A percentile compares a stretch with the other conserved stretches of the same genome.
Evolutionary conservation across 352 stramenopile genomes (phyloP).

Genomic region (Globisporangium paddicum): DNA sequence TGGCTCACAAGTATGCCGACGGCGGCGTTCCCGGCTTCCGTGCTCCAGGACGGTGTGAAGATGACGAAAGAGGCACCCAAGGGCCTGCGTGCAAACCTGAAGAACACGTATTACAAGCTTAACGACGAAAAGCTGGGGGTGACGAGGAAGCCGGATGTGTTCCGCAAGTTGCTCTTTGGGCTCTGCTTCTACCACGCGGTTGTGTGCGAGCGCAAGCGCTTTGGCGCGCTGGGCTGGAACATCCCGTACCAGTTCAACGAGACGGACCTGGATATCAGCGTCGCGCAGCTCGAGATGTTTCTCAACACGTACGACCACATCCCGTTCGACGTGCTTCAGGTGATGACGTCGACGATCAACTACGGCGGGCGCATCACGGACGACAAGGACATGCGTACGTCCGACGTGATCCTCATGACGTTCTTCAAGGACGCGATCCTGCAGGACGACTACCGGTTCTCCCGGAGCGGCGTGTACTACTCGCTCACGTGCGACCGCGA

Average conservation of each 20-base stretch:
- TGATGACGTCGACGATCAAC: constrained; percentile 94
- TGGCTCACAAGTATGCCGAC: constrained; percentile 92
- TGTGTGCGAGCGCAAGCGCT: constrained; percentile 93
- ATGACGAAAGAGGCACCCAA: constrained; percentile 97
- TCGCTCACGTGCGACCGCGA: constrained; percentile 73
- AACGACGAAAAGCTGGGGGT: constrained; percentile 82
- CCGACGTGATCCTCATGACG: constrained; percentile 85
- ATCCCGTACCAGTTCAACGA: constrained; percentile 98
- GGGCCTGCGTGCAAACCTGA: constrained; percentile 90
- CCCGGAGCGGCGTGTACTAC: constrained; percentile 82
- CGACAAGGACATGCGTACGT: constrained; percentile 92
- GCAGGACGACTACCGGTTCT: constrained; percentile 73
- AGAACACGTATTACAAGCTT: constrained; percentile 94
- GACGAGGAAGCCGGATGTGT: constrained; percentile 85
- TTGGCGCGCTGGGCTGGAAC: constrained; percentile 95
- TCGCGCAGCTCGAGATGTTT: constrained; percentile 84
- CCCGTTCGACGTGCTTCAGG: constrained; percentile 86
- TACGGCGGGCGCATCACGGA: constrained; percentile 93
- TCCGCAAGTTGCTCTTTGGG: constrained; percentile 94
- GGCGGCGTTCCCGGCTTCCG: constrained; percentile 84
- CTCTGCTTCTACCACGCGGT: constrained; percentile 91
- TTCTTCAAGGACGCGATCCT: constrained; percentile 88
- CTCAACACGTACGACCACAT: constrained; percentile 84
- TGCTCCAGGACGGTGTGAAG: constrained; percentile 95
- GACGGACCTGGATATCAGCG: constrained; percentile 91